Conservation (phyloP, 192 early-diverging fungal species). For the Coemansia sp. region DNA sequence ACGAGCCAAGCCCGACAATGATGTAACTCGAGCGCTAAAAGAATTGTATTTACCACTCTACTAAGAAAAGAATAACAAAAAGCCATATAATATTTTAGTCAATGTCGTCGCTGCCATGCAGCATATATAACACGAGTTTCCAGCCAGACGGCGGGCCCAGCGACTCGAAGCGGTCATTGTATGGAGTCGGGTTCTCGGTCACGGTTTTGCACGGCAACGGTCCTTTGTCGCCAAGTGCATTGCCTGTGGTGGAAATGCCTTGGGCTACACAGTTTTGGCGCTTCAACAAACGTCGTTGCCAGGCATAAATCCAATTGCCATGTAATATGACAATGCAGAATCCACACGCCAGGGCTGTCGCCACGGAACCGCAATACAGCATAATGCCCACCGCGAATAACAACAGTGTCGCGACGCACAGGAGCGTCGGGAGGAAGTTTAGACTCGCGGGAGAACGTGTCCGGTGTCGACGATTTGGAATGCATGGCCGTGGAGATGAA, state of each 20-base stretch:
- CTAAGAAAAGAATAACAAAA: not conserved
- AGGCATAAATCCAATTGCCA: conserved; percentile 65
- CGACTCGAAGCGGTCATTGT: conserved; percentile 36
- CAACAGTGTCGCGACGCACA: conserved; percentile 64
- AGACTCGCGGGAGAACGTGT: conserved; percentile 38
- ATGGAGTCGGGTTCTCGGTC: conserved; percentile 39
- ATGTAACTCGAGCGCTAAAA: too few species aligned
- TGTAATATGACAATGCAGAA: conserved; percentile 78
- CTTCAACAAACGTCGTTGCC: conserved; percentile 66
- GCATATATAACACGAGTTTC: conserved; percentile 42
- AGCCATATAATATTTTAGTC: not conserved
- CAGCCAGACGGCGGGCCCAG: conserved; percentile 35
- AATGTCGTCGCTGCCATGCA: conserved; percentile 8
- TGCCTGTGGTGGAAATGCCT: conserved; percentile 61
- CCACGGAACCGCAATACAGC: conserved; percentile 69
- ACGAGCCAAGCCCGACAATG: too few species aligned
- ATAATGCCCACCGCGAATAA: conserved; percentile 61
- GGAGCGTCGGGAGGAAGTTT: conserved; percentile 19
- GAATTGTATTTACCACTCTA: too few species aligned
- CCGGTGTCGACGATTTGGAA: conserved; percentile 74
- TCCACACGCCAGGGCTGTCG: conserved; percentile 82
- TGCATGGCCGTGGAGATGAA: conserved; percentile 85
- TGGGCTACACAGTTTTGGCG: conserved; percentile 68
- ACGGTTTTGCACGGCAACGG: conserved; percentile 53
- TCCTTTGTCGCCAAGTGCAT: conserved; percentile 67